Percentiles rank a stretch among this genome's conserved stretches.
Evolutionary conservation across 2,329 filamentous ascomycete genomes (phyloP).

Genomic region (Torrubiellomyces zombiae): DNA sequence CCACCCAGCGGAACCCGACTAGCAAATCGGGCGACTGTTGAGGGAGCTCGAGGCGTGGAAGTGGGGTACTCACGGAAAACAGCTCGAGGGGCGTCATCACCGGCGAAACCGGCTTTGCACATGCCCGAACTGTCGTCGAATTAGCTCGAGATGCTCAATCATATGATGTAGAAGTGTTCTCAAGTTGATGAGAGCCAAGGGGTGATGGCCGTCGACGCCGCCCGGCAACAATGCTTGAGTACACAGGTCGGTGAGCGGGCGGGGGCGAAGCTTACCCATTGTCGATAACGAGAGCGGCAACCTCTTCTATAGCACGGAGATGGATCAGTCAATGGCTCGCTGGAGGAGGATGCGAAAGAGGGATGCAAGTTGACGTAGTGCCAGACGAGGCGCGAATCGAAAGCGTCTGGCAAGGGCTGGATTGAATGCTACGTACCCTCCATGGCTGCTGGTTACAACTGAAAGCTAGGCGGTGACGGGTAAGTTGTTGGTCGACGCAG

Average conservation of each 20-base stretch:
- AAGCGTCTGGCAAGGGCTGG: slow-evolving; percentile 6
- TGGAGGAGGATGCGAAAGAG: slow-evolving; percentile 1
- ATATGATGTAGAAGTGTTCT: too few relatives aligned
- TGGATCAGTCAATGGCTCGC: slow-evolving; percentile 2
- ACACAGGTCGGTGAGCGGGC: slow-evolving; percentile 19
- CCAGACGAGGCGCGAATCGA: too few relatives aligned
- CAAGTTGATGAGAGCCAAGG: slow-evolving; percentile 1
- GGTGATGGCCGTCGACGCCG: too few relatives aligned
- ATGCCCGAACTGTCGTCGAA: slow-evolving; percentile 75
- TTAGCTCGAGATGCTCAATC: slow-evolving; percentile 20
- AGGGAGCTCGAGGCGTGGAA: slow-evolving; percentile 10
- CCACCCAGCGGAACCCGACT: slow-evolving; percentile 4
- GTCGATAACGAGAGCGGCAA: slow-evolving; percentile 99
- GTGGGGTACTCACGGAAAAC: slow-evolving; percentile 83
- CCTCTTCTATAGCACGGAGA: slow-evolving; percentile 65
- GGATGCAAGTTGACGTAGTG: too few relatives aligned
- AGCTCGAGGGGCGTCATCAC: slow-evolving; percentile 99
- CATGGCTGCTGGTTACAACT: slow-evolving; percentile 34
- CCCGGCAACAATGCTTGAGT: slow-evolving; percentile 1
- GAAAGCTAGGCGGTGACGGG: too few relatives aligned
- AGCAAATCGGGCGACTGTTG: slow-evolving; percentile 5
- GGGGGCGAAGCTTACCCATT: slow-evolving; percentile 78
- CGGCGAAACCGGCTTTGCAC: slow-evolving; percentile 99
- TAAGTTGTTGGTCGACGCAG: too few relatives aligned
- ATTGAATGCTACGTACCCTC: slow-evolving; percentile 29